These are phyloP conservation scores for Boletus pseudopeckii DNA, from an alignment of 768 basidiomycete species.

Conservation along the genomic window DNA sequence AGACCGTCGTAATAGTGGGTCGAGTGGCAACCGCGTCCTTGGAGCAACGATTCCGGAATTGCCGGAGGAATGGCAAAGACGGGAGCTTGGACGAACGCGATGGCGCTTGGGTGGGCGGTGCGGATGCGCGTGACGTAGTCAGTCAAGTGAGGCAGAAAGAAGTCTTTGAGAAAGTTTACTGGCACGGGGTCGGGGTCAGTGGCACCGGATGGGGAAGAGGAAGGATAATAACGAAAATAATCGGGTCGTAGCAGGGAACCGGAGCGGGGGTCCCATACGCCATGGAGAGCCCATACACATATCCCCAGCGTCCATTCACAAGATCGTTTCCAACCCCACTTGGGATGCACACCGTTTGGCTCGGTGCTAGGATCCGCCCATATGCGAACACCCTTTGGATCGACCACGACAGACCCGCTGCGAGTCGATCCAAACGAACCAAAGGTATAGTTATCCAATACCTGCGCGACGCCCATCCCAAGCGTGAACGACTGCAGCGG, in stretches of 20 bases:
- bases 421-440: slow-evolving; percentile 72
- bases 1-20: slow-evolving; percentile 95
- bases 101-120: slow-evolving; percentile 69
- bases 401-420: slow-evolving; percentile 73
- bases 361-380: slow-evolving; percentile 66
- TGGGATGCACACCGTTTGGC: slow-evolving; percentile 51
- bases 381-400: slow-evolving; percentile 75
- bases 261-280: slow-evolving; percentile 79
- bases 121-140: slow-evolving; percentile 59
- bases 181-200: slow-evolving; percentile 30
- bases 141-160: slow-evolving; percentile 72
- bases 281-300: slow-evolving; percentile 86
- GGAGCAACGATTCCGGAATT: slow-evolving; percentile 50
- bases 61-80: slow-evolving; percentile 81
- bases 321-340: slow-evolving; percentile 85
- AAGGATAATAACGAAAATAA: slow-evolving; percentile 64
- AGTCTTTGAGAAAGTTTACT: slow-evolving; percentile 72
- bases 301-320: slow-evolving; percentile 69
- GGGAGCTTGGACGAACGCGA: slow-evolving; percentile 88
- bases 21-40: slow-evolving; percentile 69
- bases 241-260: slow-evolving; percentile 64
- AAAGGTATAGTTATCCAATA: slow-evolving; percentile 81
- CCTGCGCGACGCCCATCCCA: slow-evolving; percentile 83
- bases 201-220: not conserved
- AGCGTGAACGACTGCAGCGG: slow-evolving; percentile 80